Evolutionary conservation across 2,329 filamentous ascomycete genomes (phyloP).

Genomic region (Colletotrichum navitas): DNA sequence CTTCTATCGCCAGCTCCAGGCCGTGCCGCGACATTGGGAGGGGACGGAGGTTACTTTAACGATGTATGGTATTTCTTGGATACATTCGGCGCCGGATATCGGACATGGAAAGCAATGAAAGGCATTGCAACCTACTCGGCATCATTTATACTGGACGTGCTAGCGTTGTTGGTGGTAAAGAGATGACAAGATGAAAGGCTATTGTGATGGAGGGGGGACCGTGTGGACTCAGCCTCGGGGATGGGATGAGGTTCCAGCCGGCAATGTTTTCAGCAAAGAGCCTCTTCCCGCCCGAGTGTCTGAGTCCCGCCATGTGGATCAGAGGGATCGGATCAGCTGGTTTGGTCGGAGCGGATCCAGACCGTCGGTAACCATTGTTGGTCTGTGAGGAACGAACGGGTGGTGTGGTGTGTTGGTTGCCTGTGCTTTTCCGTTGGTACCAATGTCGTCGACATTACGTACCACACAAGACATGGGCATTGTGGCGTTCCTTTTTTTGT

Average conservation of each 20-base stretch:
- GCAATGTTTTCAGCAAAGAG: conserved; percentile 11
- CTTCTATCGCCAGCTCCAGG: conserved; percentile 33
- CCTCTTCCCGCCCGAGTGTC: conserved; percentile 8
- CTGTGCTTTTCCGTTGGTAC: background rate
- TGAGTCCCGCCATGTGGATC: conserved; percentile 22
- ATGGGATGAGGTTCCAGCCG: conserved; percentile 25
- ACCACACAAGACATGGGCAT: background rate
- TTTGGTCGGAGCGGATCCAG: conserved; percentile 10
- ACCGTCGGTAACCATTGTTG: conserved; percentile 15
- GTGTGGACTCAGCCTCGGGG: conserved; percentile 10
- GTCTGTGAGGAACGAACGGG: background rate
- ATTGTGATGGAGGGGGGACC: too few species aligned
- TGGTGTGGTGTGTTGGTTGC: conserved; percentile 10
- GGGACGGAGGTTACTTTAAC: conserved; percentile 33
- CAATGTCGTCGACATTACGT: background rate
- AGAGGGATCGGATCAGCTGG: conserved; percentile 25
- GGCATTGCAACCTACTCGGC: conserved; percentile 31
- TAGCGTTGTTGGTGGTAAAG: conserved; percentile 8
- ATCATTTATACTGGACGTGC: conserved; percentile 6
- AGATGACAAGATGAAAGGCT: background rate
- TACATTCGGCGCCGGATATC: conserved; percentile 25
- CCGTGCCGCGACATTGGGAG: conserved; percentile 38
- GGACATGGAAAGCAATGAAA: conserved; percentile 27
- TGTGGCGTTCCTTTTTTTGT: conserved; percentile 7
- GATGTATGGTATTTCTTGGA: conserved; percentile 34